These are phyloP conservation scores for Nicotiana benthamiana DNA, from an alignment of 257 asterid species.

Conservation along the genomic window DNA sequence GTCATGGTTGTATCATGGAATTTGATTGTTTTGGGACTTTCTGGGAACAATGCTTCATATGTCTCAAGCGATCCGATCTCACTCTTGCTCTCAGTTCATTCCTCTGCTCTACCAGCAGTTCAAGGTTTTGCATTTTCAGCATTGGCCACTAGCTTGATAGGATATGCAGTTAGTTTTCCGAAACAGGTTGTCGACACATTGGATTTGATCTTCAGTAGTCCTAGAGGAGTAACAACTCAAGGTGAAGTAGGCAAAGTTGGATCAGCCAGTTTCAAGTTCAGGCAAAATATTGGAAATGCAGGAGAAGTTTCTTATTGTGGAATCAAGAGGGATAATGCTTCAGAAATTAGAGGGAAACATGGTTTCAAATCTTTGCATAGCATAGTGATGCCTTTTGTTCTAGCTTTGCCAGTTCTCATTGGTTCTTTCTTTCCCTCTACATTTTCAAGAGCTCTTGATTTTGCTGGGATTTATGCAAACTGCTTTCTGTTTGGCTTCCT, in stretches of 20 bases:
- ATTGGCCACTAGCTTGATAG: slow-evolving; percentile 32
- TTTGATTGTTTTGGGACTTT: slow-evolving; percentile 30
- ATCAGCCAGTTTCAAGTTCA: slow-evolving; percentile 3
- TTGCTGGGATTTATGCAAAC: slow-evolving; percentile 33
- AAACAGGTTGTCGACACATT: slow-evolving; percentile 28
- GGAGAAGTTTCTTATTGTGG: slow-evolving; percentile 18
- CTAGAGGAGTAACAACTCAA: not conserved
- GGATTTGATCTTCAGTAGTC: slow-evolving; percentile 15
- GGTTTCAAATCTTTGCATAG: slow-evolving; percentile 7
- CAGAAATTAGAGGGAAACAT: not conserved
- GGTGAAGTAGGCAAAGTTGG: slow-evolving; percentile 25
- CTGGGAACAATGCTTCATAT: slow-evolving; percentile 13
- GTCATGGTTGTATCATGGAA: slow-evolving; percentile 32
- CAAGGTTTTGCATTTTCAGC: slow-evolving; percentile 37
- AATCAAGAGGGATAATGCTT: not conserved
- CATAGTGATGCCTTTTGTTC: slow-evolving; percentile 18
- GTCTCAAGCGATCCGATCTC: slow-evolving; percentile 23
- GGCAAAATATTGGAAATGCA: slow-evolving; percentile 15
- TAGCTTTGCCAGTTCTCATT: slow-evolving; percentile 23
- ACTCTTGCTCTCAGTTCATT: slow-evolving; percentile 28
- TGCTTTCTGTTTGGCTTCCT: slow-evolving; percentile 38
- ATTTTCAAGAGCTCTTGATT: slow-evolving; percentile 29
- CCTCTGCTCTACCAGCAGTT: slow-evolving; percentile 28
- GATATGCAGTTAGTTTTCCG: slow-evolving; percentile 32
- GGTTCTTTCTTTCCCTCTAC: slow-evolving; percentile 23